These are phyloP conservation scores for Trichoderma oligosporum DNA, from an alignment of 2,329 filamentous ascomycete genomes.

Conservation along the genomic window DNA sequence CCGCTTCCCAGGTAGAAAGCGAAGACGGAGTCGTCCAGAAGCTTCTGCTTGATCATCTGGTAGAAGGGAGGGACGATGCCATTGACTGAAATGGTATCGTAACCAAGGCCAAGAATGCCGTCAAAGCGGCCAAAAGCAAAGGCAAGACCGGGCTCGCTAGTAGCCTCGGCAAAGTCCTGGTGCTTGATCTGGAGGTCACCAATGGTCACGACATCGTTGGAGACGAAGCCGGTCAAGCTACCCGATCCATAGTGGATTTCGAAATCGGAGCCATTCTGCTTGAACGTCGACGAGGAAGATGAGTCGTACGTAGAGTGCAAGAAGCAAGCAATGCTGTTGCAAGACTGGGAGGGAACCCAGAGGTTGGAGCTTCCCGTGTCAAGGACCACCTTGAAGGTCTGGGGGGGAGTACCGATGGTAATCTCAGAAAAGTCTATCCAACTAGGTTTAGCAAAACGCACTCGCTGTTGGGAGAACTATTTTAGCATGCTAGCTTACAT, in stretches of 20 bases:
- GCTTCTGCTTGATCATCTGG: slow-evolving; percentile 84
- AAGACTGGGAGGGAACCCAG: slow-evolving; percentile 90
- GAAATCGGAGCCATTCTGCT: slow-evolving; percentile 89
- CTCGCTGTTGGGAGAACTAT: not conserved
- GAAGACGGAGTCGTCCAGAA: slow-evolving; percentile 89
- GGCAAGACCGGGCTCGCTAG: slow-evolving; percentile 88
- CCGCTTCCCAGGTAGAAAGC: slow-evolving; percentile 87
- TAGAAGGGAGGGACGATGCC: slow-evolving; percentile 93
- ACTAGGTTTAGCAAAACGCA: not conserved
- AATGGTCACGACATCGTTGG: slow-evolving; percentile 79
- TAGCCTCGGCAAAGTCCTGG: slow-evolving; percentile 95
- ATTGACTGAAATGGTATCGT: slow-evolving; percentile 96
- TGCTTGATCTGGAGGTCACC: slow-evolving; percentile 84
- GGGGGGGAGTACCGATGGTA: slow-evolving; percentile 82
- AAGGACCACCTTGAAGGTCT: slow-evolving; percentile 96
- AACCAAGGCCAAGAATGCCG: slow-evolving; percentile 91
- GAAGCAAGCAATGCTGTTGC: slow-evolving; percentile 95
- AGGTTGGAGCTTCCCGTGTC: slow-evolving; percentile 99
- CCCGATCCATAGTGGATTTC: slow-evolving; percentile 95
- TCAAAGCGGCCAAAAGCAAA: slow-evolving; percentile 98
- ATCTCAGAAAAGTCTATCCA: slow-evolving; percentile 91
- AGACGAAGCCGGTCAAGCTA: slow-evolving; percentile 88
- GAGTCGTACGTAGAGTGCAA: slow-evolving; percentile 97
- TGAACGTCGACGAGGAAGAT: slow-evolving; percentile 80
- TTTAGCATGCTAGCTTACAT: slow-evolving; percentile 58